Evolutionary conservation across 2,329 filamentous ascomycete species (phyloP).

Genomic region (Boeremia exigua): DNA sequence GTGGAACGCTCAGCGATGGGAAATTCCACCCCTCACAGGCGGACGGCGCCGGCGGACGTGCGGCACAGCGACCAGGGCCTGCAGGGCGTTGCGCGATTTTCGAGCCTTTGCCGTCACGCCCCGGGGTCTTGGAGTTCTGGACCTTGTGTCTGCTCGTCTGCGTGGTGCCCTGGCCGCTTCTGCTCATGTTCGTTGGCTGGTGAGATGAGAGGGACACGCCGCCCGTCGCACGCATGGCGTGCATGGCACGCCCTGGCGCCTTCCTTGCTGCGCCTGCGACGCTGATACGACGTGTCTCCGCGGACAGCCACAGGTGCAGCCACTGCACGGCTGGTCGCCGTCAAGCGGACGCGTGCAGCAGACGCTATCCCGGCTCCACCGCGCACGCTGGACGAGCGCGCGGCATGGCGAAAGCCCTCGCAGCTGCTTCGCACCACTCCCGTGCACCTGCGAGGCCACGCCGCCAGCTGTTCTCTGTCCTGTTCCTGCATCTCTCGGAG

Average conservation of each 20-base stretch:
- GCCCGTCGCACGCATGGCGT: conserved; percentile 1
- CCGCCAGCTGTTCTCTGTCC: background rate
- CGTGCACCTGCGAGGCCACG: background rate
- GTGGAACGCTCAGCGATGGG: background rate
- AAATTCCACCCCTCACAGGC: background rate
- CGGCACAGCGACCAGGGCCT: background rate
- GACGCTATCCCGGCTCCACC: background rate
- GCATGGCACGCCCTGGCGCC: background rate
- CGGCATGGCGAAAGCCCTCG: background rate
- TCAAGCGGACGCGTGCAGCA: background rate
- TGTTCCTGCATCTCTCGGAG: conserved; percentile 7
- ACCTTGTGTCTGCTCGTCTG: conserved; percentile 1
- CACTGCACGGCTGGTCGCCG: background rate
- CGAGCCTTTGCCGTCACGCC: conserved; percentile 5
- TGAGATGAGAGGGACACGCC: conserved; percentile 3
- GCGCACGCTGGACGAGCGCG: too few species aligned
- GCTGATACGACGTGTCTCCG: background rate
- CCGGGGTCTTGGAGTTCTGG: conserved; percentile 8
- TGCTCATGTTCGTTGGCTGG: conserved; percentile 3
- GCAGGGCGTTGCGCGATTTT: conserved; percentile 15
- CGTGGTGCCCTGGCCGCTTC: conserved; percentile 3
- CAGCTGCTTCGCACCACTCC: background rate
- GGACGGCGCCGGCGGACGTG: conserved; percentile 8
- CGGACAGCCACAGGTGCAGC: conserved; percentile 8
- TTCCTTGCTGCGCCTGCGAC: conserved; percentile 4